A percentile compares a stretch with the other conserved stretches of the same genome.
These are phyloP conservation scores for Leishmania major DNA, from an alignment of 208 protist genomes.

Conservation along the genomic window DNA sequence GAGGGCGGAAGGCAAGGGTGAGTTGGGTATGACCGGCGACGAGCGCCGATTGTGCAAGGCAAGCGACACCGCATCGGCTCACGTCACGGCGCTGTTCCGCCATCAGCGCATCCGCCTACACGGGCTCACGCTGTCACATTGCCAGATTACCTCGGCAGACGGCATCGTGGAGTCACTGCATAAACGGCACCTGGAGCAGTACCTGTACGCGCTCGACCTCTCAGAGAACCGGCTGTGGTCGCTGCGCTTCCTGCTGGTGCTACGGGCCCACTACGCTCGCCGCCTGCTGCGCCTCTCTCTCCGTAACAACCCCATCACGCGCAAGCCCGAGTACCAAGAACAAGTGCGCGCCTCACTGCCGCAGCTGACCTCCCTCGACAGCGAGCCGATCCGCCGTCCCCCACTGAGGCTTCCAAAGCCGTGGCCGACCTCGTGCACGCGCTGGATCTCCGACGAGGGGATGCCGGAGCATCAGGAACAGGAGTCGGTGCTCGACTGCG, in stretches of 20 bases:
- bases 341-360: slow-evolving; percentile 83
- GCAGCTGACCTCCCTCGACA: slow-evolving; percentile 75
- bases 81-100: slow-evolving; percentile 24
- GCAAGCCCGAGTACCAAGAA: slow-evolving; percentile 87
- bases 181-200: slow-evolving; percentile 47
- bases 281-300: slow-evolving; percentile 80
- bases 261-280: slow-evolving; percentile 70
- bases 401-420: slow-evolving; percentile 68
- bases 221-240: slow-evolving; percentile 76
- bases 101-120: slow-evolving; percentile 41
- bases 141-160: slow-evolving; percentile 64
- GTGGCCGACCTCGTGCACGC: slow-evolving; percentile 44
- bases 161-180: slow-evolving; percentile 61
- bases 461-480: slow-evolving; percentile 21
- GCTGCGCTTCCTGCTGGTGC: slow-evolving; percentile 77
- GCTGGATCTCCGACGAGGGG: neutral
- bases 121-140: slow-evolving; percentile 52
- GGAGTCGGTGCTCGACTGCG: slow-evolving; percentile 50
- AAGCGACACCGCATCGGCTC: neutral
- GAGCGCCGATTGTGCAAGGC: neutral
- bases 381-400: slow-evolving; percentile 73
- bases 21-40: neutral
- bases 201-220: slow-evolving; percentile 79
- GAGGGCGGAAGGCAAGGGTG: neutral
- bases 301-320: slow-evolving; percentile 77